Conservation (phyloP, 192 early-diverging fungal genomes). For the Backusella psychrophila region DNA sequence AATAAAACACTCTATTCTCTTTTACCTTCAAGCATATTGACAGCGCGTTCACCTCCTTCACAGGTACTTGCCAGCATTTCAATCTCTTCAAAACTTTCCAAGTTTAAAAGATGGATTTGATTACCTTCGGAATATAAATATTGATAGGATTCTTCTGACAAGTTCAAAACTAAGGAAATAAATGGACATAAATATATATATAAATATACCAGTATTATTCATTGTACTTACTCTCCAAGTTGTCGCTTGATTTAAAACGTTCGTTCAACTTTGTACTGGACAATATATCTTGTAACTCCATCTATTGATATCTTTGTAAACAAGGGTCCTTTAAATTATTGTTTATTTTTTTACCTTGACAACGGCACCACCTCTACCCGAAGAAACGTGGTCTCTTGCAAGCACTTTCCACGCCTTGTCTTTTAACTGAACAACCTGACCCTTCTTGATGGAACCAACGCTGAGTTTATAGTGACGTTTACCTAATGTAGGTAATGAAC, state of each 20-base stretch:
- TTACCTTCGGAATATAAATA: constrained; percentile 69
- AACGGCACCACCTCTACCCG: constrained; percentile 66
- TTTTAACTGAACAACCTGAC: constrained; percentile 68
- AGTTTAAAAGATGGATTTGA: constrained; percentile 66
- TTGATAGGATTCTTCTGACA: constrained; percentile 66
- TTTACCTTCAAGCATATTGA: constrained; percentile 29
- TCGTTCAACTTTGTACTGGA: constrained; percentile 56
- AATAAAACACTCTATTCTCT: not conserved
- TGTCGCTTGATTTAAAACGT: constrained; percentile 68
- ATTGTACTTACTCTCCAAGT: constrained; percentile 50
- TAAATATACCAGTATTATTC: not conserved
- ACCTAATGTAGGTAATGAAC: not conserved
- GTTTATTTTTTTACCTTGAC: constrained; percentile 43
- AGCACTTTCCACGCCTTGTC: constrained; percentile 67
- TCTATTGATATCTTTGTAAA: constrained; percentile 29
- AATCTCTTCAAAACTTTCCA: constrained; percentile 70
- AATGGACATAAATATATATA: not conserved
- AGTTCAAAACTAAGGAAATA: constrained; percentile 52
- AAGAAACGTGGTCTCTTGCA: constrained; percentile 60
- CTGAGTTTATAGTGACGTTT: constrained; percentile 49
- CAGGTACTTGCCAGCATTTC: constrained; percentile 52
- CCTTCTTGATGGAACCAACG: constrained; percentile 57
- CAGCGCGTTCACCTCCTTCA: constrained; percentile 50
- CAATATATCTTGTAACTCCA: constrained; percentile 69
- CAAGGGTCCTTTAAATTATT: not conserved